phyloP scores from a whole-genome alignment of 352 stramenopile species.

The Pythium brassicae region DNA sequence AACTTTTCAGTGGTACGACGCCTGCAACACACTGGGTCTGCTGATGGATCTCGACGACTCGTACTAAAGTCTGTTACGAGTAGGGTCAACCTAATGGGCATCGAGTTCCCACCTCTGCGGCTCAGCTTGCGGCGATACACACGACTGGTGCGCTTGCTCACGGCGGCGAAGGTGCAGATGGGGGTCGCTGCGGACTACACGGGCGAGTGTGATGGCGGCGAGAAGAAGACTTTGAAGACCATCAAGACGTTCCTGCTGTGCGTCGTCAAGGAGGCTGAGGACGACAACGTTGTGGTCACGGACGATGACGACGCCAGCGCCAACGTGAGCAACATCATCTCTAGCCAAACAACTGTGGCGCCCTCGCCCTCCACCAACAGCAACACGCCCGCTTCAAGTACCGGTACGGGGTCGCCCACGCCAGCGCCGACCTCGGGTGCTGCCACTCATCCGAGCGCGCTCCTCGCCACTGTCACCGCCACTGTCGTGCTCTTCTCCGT shows the following conservation, averaged over 20 bases:
- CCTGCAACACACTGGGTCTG: neutral
- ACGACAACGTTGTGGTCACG: neutral
- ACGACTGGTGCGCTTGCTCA: constrained; percentile 2
- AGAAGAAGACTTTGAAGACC: constrained; percentile 6
- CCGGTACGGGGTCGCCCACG: neutral
- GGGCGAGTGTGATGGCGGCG: neutral
- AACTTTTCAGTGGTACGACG: neutral
- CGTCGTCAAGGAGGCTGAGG: constrained; percentile 2
- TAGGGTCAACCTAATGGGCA: constrained; percentile 2
- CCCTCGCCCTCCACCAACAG: neutral
- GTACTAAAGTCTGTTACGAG: neutral
- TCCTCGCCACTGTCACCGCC: neutral
- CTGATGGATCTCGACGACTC: too few species aligned
- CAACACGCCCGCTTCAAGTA: neutral
- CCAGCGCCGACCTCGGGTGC: neutral
- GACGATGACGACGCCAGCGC: neutral
- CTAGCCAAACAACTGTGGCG: neutral
- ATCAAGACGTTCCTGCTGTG: constrained; percentile 5
- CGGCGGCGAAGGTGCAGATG: constrained; percentile 1
- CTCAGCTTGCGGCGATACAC: neutral
- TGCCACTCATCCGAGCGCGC: neutral
- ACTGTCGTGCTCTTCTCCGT: neutral
- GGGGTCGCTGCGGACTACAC: neutral
- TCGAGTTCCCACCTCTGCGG: constrained; percentile 2
- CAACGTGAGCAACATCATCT: neutral